Base-by-base conservation (phyloP, 495 filamentous ascomycete species). In the Penicillium roqueforti region DNA sequence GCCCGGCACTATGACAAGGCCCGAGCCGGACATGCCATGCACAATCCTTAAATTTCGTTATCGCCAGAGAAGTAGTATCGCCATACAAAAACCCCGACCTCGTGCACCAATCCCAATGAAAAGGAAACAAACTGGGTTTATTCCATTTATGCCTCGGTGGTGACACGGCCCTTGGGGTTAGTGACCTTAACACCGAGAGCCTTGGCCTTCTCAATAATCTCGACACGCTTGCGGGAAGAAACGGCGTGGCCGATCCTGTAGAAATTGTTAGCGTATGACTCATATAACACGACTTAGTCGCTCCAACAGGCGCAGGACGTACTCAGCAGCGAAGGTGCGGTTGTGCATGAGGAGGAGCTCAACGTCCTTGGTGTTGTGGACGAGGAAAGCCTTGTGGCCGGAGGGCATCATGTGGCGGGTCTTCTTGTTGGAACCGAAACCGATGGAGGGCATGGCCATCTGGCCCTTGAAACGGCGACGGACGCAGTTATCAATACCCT, bases 281-380 rank as follows among this genome's bases (percentile, higher is more conserved):
- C 23, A 38, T 32, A 47, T 10, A 14, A 38, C 4, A 20, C 34
- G 14, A 40, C 34, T 1, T 1, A 16, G 32, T 34, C 40, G 20
- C 29, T 38, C 19, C 22, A 37, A 14, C 7, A 32, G 26, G 29
- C 26, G 41, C 29, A 23, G 29, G 18, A 83, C 91, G 67, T 87
- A 97, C 93, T 97, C 95, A 69, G 93, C 93, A 72, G 93, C 93
- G 78, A 85, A 96, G 73, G 90, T 96, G 73, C 87, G 87, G 87
- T 97, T 97, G 87, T 98, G 95, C 93, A 98, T 98, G 56, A 98
- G 83, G 63, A 98, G 88, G 57, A 98, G 86, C 78, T 97, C 92
- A 69, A 98, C 87, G 68, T 97, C 95, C 70, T 83, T 78, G 75
- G 85, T 71, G 84, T 97, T 97, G 83, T 90, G 86, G 78, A 98